Evolutionary conservation across 202 grass and related monocot genomes (phyloP).

Genomic region (Panicum hallii): DNA sequence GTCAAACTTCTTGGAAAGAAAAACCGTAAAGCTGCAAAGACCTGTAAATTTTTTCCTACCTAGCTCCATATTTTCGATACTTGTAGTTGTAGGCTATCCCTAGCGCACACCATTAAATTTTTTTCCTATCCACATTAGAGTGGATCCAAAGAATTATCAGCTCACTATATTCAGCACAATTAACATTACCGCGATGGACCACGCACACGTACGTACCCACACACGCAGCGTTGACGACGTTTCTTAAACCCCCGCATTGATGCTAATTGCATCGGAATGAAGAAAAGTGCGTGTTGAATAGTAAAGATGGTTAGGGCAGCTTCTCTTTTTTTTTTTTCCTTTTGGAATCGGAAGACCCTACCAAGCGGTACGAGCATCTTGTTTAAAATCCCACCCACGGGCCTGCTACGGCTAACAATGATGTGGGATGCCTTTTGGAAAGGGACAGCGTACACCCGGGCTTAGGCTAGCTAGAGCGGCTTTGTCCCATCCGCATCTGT

Average conservation of each 20-base stretch:
- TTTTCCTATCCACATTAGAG: no score
- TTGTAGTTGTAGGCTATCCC: no score
- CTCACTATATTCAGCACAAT: no score
- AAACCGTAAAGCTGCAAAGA: no score
- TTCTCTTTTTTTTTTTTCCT: neutral
- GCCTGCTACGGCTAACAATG: conserved; percentile 21
- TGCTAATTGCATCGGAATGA: conserved; percentile 28
- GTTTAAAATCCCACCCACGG: conserved; percentile 20
- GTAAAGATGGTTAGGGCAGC: neutral
- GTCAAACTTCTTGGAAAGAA: no score
- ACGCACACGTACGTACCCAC: neutral
- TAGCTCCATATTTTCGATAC: no score
- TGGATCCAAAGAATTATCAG: no score
- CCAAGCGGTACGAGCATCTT: neutral
- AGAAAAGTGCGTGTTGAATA: conserved; percentile 8
- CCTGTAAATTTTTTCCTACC: no score
- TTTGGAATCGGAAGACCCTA: conserved; percentile 27
- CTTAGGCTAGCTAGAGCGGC: neutral
- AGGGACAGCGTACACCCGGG: neutral
- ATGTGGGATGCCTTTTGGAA: conserved; percentile 35
- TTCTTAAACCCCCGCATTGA: conserved; percentile 20
- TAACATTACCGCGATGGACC: neutral
- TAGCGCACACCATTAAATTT: no score
- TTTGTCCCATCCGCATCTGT: conserved; percentile 49
- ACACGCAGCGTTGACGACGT: conserved; percentile 39